These are phyloP conservation scores for Vachellia collinsii DNA, from an alignment of 306 rosid species.

Conservation along the genomic window DNA sequence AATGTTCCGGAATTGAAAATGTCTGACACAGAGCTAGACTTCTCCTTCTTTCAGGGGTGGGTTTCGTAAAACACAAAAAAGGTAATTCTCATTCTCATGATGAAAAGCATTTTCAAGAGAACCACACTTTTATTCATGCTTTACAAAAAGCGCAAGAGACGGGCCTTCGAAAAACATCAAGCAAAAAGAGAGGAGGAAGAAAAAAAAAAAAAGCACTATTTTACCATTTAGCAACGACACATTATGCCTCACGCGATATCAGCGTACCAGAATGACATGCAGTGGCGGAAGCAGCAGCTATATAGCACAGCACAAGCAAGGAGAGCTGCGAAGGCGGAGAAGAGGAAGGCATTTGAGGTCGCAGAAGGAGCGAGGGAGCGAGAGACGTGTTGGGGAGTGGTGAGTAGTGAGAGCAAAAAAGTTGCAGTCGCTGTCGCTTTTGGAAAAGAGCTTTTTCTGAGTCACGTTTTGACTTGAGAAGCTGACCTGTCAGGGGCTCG, in stretches of 20 bases:
- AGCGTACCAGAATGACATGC: not conserved
- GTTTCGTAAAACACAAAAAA: slow-evolving; percentile 31
- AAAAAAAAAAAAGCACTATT: slow-evolving; percentile 40
- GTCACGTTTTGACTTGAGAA: slow-evolving; percentile 1
- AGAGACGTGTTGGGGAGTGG: not conserved
- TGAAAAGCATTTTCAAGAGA: slow-evolving; percentile 29
- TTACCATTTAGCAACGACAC: slow-evolving; percentile 31
- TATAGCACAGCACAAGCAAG: not conserved
- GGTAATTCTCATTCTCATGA: slow-evolving; percentile 33
- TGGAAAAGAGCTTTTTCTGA: slow-evolving; percentile 2
- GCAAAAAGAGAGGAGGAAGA: slow-evolving; percentile 27
- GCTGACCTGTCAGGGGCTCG: not conserved
- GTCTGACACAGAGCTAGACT: not conserved
- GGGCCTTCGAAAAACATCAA: slow-evolving; percentile 52
- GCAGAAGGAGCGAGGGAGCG: not conserved
- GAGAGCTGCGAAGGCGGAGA: not conserved
- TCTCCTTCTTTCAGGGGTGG: slow-evolving; percentile 19
- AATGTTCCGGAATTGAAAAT: slow-evolving; percentile 25
- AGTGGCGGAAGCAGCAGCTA: not conserved
- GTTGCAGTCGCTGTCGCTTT: not conserved
- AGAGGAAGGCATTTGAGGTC: not conserved
- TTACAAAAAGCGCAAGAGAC: slow-evolving; percentile 31
- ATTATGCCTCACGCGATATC: not conserved
- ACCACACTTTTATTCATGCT: slow-evolving; percentile 41
- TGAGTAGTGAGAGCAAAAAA: not conserved